Percentiles rank a stretch among this genome's conserved stretches.
phyloP scores from a whole-genome alignment of 2,329 filamentous ascomycete species.

The Aspergillus hiratsukae region DNA sequence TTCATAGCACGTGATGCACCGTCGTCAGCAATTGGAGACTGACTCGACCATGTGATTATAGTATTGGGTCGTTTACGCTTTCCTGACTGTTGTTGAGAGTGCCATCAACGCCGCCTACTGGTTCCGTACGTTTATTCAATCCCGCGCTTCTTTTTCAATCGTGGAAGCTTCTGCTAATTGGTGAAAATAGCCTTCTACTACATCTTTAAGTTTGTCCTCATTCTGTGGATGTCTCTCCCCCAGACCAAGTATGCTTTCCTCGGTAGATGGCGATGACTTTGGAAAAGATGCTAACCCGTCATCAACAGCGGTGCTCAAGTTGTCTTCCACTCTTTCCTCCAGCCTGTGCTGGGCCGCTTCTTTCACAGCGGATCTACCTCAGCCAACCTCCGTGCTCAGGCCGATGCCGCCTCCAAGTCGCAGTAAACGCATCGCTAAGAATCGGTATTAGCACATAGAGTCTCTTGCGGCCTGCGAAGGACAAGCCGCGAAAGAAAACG shows the following conservation, averaged over 20 bases:
- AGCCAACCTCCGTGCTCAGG: slow-evolving; percentile 83
- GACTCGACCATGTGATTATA: slow-evolving; percentile 30
- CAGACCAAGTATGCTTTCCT: slow-evolving; percentile 70
- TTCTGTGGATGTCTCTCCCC: slow-evolving; percentile 96
- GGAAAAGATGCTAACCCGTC: slow-evolving; percentile 3
- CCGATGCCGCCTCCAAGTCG: slow-evolving; percentile 61
- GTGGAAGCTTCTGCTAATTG: slow-evolving; percentile 19
- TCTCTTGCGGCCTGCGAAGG: slow-evolving; percentile 5
- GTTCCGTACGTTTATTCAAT: slow-evolving; percentile 50
- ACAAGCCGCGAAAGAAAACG: slow-evolving; percentile 10
- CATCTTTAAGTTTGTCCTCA: slow-evolving; percentile 97
- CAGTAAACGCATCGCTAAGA: slow-evolving; percentile 44
- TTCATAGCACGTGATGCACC: slow-evolving; percentile 22
- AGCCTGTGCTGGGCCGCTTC: slow-evolving; percentile 88
- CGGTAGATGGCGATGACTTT: not conserved
- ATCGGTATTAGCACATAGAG: slow-evolving; percentile 14
- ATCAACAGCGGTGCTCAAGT: slow-evolving; percentile 77
- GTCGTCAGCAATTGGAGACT: slow-evolving; percentile 5
- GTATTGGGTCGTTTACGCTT: slow-evolving; percentile 67
- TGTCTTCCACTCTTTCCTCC: slow-evolving; percentile 93
- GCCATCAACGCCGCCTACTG: slow-evolving; percentile 64
- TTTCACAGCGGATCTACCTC: slow-evolving; percentile 74
- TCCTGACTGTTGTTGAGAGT: slow-evolving; percentile 63
- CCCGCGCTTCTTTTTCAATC: not conserved
- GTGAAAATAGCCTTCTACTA: slow-evolving; percentile 75